Base-by-base conservation (phyloP, 768 basidiomycete genomes). In the Serendipita indica region DNA sequence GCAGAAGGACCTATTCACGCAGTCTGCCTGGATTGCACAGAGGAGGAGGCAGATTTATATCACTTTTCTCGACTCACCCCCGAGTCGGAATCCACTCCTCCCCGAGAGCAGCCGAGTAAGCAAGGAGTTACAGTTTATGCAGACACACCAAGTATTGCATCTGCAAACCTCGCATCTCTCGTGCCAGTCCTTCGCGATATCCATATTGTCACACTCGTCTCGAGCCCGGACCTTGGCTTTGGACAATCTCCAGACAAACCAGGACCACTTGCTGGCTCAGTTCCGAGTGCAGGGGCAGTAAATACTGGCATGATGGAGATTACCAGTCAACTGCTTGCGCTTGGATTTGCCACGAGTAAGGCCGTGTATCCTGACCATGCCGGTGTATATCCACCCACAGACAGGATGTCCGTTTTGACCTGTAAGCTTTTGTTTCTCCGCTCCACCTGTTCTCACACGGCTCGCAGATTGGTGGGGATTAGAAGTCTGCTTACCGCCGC, bases 381-480 rank as follows among this genome's bases (percentile, higher is more conserved):
- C 62, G 82, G 82, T 74, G 58, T 58, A 68, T 76, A 81, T 63
- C 87, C 85, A 2, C 89, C 88, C 0, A 77, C 73, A 0, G 88
- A 90, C 66, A 75, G 88, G 49, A 78, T 90, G 67, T 87, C 84
- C 10, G 76, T 84, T 22, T 70, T 90, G 27, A 88, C 87, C 13
- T 90, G 87, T 89, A 67, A 67, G 84, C 70, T 5, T 32, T 45
- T 33, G 39, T 45, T 35, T 58, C 58, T 1, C 20, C 41, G 25
- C 27, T 4, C 33, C 2, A 30, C 61, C 3, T 49, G 32, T 60
- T 14, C 46, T 60, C 22, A 52, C 52, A 35, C 41, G 58, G 5
- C 58, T 27, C 14, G 18, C 62, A 90, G 88, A 90, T 69, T 91
- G 89, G 89, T 93, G 89, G 89, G 89, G 89, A 13, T 72, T 88